phyloP scores from a whole-genome alignment of 140 eudicot genomes.

The Erigeron philadelphicus region DNA sequence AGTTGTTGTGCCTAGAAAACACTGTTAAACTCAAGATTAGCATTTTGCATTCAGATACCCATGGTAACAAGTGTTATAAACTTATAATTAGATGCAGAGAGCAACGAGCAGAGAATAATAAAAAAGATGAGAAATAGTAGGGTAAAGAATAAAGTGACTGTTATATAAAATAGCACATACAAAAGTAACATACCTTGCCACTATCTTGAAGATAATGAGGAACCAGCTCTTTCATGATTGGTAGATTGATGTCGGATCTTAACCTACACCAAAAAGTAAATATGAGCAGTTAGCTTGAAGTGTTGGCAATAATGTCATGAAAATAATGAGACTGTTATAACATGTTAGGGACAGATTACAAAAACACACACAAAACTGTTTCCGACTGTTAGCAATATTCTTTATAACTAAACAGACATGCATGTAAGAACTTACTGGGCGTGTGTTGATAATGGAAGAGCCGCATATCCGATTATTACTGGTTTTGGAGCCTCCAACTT shows the following conservation, averaged over 20 bases:
- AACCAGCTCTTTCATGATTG: conserved; percentile 83
- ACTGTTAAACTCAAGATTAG: conserved; percentile 1
- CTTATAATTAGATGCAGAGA: not conserved
- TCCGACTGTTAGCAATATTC: not conserved
- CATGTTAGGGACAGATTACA: not conserved
- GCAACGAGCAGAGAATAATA: not conserved
- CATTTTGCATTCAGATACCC: conserved; percentile 1
- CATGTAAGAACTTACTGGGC: conserved; percentile 58
- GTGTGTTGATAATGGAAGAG: conserved; percentile 81
- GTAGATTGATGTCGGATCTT: conserved; percentile 79
- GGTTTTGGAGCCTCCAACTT: conserved; percentile 96
- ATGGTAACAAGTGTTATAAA: not conserved
- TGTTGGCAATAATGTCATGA: conserved; percentile 6
- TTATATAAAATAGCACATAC: conserved; percentile 14
- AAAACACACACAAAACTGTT: conserved; percentile 10
- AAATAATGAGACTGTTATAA: not conserved
- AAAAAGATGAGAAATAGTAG: not conserved
- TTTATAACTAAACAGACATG: not conserved
- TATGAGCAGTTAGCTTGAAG: conserved; percentile 8
- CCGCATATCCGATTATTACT: conserved; percentile 85
- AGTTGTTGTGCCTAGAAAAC: not conserved
- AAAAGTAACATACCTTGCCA: conserved; percentile 54
- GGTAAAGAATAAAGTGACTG: not conserved
- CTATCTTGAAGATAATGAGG: conserved; percentile 95
- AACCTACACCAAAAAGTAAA: conserved; percentile 45